Evolutionary conservation across 371 early-diverging fungal genomes (phyloP), one percentile per base, ranked within the genome.

Genomic region (Nematocida displodere): DNA sequence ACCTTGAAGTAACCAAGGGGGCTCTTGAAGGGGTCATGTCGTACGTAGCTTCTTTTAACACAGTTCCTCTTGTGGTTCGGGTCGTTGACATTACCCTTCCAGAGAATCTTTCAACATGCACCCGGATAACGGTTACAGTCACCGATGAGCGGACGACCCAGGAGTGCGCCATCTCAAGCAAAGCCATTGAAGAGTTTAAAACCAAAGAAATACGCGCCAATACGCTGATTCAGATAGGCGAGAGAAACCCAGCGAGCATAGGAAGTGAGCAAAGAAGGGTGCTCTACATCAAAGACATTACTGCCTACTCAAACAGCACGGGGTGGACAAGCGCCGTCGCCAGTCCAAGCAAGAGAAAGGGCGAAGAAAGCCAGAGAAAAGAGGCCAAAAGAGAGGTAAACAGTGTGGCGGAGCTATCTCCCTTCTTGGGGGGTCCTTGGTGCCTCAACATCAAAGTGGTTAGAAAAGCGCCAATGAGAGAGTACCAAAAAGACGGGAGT

Each of bases 391-490:
- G 24, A 17, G n/a, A 26, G 3, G 56, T 66, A 58, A 68, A 59
- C 5, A 28, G 52, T 3, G 79, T 84, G 24, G 66, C 58, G 52
- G 61, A 78, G 26, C 17, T 84, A 29, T 78, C 77, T 76, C 84
- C 84, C 1, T 81, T 79, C 54, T 48, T 55, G 44, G 62, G 39
- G 15, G 67, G 34, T 31, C 2, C 34, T 11, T 82, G 81, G 81
- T 34, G 37, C 1, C 78, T 84, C 2, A 66, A 66, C 48, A 82
- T 78, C 26, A 71, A 80, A 53, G 81, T 82, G 3, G 64, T 79
- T 20, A 24, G 33, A 29, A 84, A 84, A 64, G 44, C 79, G 17
- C 65, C 75, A 8, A 76, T 82, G n/a, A 79, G 61, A 44, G 66
- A 54, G 48, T 84, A 81, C 64, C 39, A 11, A 4, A 44, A 28